Evolutionary conservation across 306 rosid genomes (phyloP).

Genomic region (Quercus agrifolia): DNA sequence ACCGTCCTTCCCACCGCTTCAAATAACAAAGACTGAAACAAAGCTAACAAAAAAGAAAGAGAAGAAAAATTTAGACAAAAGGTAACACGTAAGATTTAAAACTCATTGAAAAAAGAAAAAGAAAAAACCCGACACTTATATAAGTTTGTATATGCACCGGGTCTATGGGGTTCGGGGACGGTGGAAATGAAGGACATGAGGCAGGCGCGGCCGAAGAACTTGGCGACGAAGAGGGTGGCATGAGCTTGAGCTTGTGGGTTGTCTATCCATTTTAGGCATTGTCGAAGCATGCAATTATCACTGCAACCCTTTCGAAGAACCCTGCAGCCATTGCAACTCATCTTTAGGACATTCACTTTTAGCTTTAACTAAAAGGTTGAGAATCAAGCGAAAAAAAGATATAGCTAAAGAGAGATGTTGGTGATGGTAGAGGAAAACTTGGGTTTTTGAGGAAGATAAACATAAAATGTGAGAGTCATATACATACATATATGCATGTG

Average conservation of each 20-base stretch:
- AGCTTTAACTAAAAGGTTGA: background rate
- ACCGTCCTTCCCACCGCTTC: conserved; percentile 86
- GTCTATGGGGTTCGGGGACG: conserved; percentile 47
- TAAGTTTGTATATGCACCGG: conserved; percentile 29
- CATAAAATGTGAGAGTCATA: background rate
- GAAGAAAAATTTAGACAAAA: background rate
- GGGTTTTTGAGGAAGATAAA: background rate
- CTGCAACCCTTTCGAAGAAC: conserved; percentile 73
- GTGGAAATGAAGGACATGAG: conserved; percentile 67
- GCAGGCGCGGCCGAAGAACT: conserved; percentile 75
- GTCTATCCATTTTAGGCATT: conserved; percentile 51
- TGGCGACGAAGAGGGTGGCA: conserved; percentile 74
- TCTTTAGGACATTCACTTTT: conserved; percentile 3
- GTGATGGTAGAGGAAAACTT: background rate
- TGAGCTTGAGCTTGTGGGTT: conserved; percentile 50
- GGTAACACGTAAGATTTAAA: no score
- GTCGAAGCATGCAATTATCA: conserved; percentile 56
- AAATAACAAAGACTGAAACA: conserved; percentile 75
- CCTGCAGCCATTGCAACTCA: conserved; percentile 86
- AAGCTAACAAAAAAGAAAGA: conserved; percentile 24
- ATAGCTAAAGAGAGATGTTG: background rate
- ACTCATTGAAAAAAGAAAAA: no score
- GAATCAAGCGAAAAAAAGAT: background rate
- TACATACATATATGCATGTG: no score
- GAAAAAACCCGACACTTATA: no score